Conservation (phyloP, 2,329 filamentous ascomycete species). For the Cytospora chrysosperma region DNA sequence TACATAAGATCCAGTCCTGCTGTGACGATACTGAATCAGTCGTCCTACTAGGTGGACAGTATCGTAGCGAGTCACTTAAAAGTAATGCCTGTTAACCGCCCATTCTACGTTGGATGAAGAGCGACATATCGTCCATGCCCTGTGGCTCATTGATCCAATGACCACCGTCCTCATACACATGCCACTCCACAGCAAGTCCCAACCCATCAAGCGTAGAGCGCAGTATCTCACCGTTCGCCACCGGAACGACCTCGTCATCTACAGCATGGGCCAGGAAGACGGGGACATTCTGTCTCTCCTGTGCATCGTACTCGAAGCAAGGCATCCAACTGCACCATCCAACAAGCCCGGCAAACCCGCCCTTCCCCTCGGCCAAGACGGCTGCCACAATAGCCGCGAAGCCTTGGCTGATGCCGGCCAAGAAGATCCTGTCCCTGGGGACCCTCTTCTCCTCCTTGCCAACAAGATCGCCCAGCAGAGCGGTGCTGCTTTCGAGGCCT, state of each 20-base stretch:
- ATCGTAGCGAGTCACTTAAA: too few species aligned
- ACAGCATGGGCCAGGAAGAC: constrained; percentile 31
- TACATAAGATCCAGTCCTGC: too few species aligned
- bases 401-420: constrained; percentile 23
- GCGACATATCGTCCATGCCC: constrained; percentile 28
- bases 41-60: too few species aligned
- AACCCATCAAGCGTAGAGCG: neutral
- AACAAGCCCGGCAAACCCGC: neutral
- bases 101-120: neutral
- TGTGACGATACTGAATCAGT: neutral
- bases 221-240: constrained; percentile 31
- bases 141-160: constrained; percentile 33
- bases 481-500: neutral
- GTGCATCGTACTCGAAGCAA: neutral
- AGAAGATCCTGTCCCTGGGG: neutral
- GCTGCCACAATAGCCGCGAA: constrained; percentile 3
- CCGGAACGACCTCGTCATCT: constrained; percentile 33
- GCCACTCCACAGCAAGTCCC: constrained; percentile 28
- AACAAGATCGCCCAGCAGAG: neutral
- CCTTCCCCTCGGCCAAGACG: neutral
- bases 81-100: neutral
- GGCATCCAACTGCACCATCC: constrained; percentile 20
- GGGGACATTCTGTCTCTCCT: constrained; percentile 19
- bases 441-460: neutral
- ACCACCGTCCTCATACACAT: constrained; percentile 32